Conservation (phyloP, 345 rosid genomes). For the thale cress (Arabidopsis thaliana) region TAIR10.1 NC_003074.8:21334001-21334500, state of each 20-base stretch:
- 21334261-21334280: background rate
- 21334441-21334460: conserved; percentile 31
- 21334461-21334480: conserved; percentile 31
- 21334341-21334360: conserved; percentile 15
- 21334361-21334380: conserved; percentile 24
- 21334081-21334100: conserved; percentile 12
- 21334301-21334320: background rate
- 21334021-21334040: conserved; percentile 1
- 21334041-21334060: conserved; percentile 1
- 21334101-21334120: conserved; percentile 19
- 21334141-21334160: conserved; percentile 3
- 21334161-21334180: conserved; percentile 24
- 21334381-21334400: conserved; percentile 39
- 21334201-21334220: conserved; percentile 23
- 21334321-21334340: conserved; percentile 24
- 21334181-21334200: conserved; percentile 17
- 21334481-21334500: conserved; percentile 24
- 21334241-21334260: background rate
- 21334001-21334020: background rate
- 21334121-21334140: conserved; percentile 11
- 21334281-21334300: conserved; percentile 23
- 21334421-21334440: conserved; percentile 46
- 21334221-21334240: conserved; percentile 18
- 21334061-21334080: conserved; percentile 9
- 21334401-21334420: conserved; percentile 36